Base-by-base conservation (phyloP, 768 basidiomycete species). In the Pleurotus cornucopiae region DNA sequence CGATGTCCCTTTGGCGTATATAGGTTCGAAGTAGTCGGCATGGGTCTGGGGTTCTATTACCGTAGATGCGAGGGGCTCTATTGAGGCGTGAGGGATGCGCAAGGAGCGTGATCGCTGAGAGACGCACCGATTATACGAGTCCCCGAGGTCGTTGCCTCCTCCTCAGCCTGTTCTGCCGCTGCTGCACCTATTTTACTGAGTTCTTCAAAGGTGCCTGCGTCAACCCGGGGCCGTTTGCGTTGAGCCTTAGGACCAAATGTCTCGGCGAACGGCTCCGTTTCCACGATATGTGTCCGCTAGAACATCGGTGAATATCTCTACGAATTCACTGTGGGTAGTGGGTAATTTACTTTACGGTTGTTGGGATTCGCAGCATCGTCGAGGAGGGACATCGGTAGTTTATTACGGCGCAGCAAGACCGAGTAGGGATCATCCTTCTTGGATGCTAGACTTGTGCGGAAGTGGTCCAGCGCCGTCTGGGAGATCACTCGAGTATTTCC, bases 401-500 rank as follows among this genome's bases (percentile, higher is more conserved):
- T 98, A 73, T 98, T 98, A 57, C 94, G 81, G 57, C 88, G 87
- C 49, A 99, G 71, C 34, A 99, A 81, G 9, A 99, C 96, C 6
- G 94, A 94, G 67, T 98, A 99, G 0, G 97, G 97, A 65, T 98
- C 95, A 72, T 91, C 81, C 63, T 93, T 92, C 69, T 86, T 92
- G 11, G 81, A 76, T 20, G 83, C 78, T 45, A 99, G 81, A 64
- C 91, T 93, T 12, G 90, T 93, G 51, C 96, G 79, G 76, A 99
- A 99, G 71, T 98, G 97, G 66, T 97, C 94, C 64, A 99, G 75
- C 12, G 96, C 95, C 21, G 85, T 89, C 68, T 99, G 96, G 18
- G 93, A 94, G 66, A 99, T 98, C 37, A 98, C 96, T 67, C 97
- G 78, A n/a, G 97, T 98, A 71, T 98, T 98, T 43, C 96, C 94